These are phyloP conservation scores for Lachnellula willkommii DNA, from an alignment of 2,329 filamentous ascomycete species.

Conservation along the genomic window DNA sequence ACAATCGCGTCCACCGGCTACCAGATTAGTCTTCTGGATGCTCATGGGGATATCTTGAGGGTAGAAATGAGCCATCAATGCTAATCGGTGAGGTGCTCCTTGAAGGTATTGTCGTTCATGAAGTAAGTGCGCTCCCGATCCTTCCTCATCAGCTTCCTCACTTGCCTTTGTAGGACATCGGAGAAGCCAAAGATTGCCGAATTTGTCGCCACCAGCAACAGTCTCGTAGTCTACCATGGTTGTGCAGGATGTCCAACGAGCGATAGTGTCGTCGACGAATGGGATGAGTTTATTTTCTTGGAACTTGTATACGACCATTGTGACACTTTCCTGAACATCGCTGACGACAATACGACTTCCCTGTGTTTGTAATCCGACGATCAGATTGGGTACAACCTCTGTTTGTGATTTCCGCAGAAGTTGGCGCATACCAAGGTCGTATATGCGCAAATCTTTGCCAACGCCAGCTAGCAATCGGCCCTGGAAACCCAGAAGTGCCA, in stretches of 20 bases:
- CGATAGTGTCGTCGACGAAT: conserved; percentile 84
- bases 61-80: conserved; percentile 83
- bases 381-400: conserved; percentile 72
- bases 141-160: conserved; percentile 86
- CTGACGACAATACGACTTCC: conserved; percentile 87
- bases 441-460: conserved; percentile 75
- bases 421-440: conserved; percentile 89
- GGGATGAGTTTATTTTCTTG: conserved; percentile 88
- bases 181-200: conserved; percentile 91
- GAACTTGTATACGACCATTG: conserved; percentile 89
- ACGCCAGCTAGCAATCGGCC: conserved; percentile 83
- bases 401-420: conserved; percentile 88
- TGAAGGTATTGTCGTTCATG: conserved; percentile 88
- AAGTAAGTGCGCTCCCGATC: conserved; percentile 81
- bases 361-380: conserved; percentile 83
- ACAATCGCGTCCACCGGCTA: conserved; percentile 86
- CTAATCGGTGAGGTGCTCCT: conserved; percentile 78
- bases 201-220: conserved; percentile 90
- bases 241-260: conserved; percentile 85
- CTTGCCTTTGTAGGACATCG: conserved; percentile 82
- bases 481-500: conserved; percentile 89
- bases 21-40: conserved; percentile 81
- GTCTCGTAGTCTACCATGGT: conserved; percentile 98
- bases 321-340: conserved; percentile 87
- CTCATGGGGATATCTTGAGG: conserved; percentile 88